Evolutionary conservation across 208 protist genomes (phyloP).

Genomic region (Leishmania braziliensis): DNA sequence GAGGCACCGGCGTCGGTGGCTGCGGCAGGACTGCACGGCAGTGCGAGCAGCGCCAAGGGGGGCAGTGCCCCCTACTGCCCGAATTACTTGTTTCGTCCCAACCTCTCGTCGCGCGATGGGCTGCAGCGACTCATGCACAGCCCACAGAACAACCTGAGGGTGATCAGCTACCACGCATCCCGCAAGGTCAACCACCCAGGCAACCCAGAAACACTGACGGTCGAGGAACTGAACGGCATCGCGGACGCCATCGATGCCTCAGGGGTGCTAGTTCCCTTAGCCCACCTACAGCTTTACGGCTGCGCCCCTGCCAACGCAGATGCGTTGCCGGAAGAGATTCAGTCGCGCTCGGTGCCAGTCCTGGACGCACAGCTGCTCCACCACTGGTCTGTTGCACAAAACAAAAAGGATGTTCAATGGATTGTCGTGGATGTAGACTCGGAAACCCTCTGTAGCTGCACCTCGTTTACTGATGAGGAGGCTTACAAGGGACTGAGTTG

Average conservation of each 20-base stretch:
- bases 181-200: slow-evolving; percentile 8
- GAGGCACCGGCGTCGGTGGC: background rate
- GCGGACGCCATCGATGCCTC: slow-evolving; percentile 52
- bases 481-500: background rate
- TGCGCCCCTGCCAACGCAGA: slow-evolving; percentile 12
- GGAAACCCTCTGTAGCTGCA: slow-evolving; percentile 24
- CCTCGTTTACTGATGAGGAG: background rate
- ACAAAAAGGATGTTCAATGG: slow-evolving; percentile 43
- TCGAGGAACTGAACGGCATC: slow-evolving; percentile 32
- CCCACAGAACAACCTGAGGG: slow-evolving; percentile 54
- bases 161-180: slow-evolving; percentile 28
- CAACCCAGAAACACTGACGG: slow-evolving; percentile 15
- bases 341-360: slow-evolving; percentile 20
- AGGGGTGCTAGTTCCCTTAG: slow-evolving; percentile 38
- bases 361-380: slow-evolving; percentile 71
- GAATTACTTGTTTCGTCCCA: slow-evolving; percentile 46
- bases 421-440: slow-evolving; percentile 27
- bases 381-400: slow-evolving; percentile 46
- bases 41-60: background rate
- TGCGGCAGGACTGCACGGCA: too few species aligned
- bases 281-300: slow-evolving; percentile 59
- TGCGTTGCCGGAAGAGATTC: slow-evolving; percentile 7
- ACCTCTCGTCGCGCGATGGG: slow-evolving; percentile 32
- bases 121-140: slow-evolving; percentile 35
- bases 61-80: slow-evolving; percentile 58